A percentile compares a stretch with the other conserved stretches of the same genome.
Conservation (phyloP, 305 asterid genomes). For the Striga hermonthica region DNA sequence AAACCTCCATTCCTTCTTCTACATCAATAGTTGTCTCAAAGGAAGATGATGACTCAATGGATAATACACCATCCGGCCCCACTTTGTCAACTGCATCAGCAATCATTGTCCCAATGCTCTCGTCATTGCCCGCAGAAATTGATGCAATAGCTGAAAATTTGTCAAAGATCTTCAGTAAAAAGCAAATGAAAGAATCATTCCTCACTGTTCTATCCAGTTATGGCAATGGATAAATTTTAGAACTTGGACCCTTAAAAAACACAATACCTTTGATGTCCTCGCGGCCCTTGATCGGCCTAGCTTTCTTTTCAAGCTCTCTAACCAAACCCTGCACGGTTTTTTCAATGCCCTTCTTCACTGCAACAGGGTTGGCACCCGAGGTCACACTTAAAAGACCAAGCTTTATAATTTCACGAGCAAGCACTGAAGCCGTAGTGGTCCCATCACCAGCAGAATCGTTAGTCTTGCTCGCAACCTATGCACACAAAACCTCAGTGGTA, state of each 20-base stretch:
- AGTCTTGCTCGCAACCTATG: constrained; percentile 96
- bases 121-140: constrained; percentile 96
- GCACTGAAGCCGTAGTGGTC: constrained; percentile 85
- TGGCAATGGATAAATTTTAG: constrained; percentile 13
- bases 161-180: constrained; percentile 1
- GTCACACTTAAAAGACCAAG: constrained; percentile 91
- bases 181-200: background rate
- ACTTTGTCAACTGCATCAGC: constrained; percentile 99
- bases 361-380: constrained; percentile 95
- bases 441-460: constrained; percentile 99
- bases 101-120: constrained; percentile 76
- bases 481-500: constrained; percentile 24
- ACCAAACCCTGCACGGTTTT: constrained; percentile 74
- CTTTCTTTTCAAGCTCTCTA: constrained; percentile 75
- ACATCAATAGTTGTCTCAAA: constrained; percentile 96
- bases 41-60: constrained; percentile 96
- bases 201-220: no score
- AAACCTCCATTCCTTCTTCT: constrained; percentile 99
- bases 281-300: constrained; percentile 95
- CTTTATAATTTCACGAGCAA: constrained; percentile 91
- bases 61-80: constrained; percentile 97
- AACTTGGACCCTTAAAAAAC: background rate
- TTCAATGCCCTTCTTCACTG: constrained; percentile 91
- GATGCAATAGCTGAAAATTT: constrained; percentile 74
- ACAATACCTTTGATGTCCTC: constrained; percentile 80